Conservation (phyloP, 2,329 filamentous ascomycete species). For the Plenodomus tracheiphilus region DNA sequence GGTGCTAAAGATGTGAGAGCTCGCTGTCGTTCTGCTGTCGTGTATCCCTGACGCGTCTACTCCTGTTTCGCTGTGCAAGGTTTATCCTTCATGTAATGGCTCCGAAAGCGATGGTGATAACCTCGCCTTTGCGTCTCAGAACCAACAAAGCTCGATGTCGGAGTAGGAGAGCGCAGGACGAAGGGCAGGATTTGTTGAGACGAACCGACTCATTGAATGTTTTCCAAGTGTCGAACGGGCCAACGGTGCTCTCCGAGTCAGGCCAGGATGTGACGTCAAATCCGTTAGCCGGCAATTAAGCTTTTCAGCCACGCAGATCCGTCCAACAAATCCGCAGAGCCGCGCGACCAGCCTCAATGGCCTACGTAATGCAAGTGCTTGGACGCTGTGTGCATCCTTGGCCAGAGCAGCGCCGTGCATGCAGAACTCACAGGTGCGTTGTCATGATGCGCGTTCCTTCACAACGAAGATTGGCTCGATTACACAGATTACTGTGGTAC, state of each 20-base stretch:
- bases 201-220: neutral
- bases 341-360: constrained; percentile 6
- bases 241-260: constrained; percentile 7
- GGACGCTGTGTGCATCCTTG: constrained; percentile 7
- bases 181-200: neutral
- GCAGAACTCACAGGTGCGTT: neutral
- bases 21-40: neutral
- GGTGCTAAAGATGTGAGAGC: neutral
- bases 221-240: constrained; percentile 9
- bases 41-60: neutral
- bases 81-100: neutral
- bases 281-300: neutral
- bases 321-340: constrained; percentile 18
- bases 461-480: neutral
- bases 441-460: neutral
- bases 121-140: neutral
- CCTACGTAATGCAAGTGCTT: neutral
- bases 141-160: neutral
- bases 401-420: neutral
- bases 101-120: neutral
- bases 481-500: neutral
- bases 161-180: neutral
- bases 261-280: constrained; percentile 23
- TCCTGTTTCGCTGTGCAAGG: neutral
- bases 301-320: constrained; percentile 13